These are phyloP conservation scores for Cercospora canescens DNA, from an alignment of 2,329 filamentous ascomycete species.

Conservation along the genomic window DNA sequence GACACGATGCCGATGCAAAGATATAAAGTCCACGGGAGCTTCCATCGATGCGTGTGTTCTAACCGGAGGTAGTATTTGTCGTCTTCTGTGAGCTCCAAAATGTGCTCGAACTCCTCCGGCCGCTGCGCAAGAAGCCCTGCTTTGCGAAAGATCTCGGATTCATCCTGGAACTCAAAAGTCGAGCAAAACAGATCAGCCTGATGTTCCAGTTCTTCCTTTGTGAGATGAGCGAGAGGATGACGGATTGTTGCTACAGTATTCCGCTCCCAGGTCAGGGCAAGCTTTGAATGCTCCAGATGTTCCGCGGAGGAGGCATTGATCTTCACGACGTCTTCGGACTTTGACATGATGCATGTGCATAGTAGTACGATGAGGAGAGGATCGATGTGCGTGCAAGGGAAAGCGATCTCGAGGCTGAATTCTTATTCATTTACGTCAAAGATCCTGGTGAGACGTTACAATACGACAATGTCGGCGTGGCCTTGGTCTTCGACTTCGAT, in stretches of 20 bases:
- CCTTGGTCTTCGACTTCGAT: background rate
- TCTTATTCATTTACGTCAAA: background rate
- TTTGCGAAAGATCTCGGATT: conserved; percentile 52
- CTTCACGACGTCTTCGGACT: background rate
- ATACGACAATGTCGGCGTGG: background rate
- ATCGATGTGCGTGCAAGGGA: background rate
- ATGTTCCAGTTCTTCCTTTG: conserved; percentile 9
- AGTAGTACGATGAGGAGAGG: background rate
- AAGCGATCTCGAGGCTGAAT: background rate
- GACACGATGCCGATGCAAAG: conserved; percentile 39
- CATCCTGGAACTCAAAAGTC: conserved; percentile 33
- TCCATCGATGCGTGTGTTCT: conserved; percentile 53
- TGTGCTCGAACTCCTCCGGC: conserved; percentile 49
- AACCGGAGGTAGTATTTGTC: conserved; percentile 45
- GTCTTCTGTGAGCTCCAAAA: conserved; percentile 48
- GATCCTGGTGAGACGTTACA: background rate
- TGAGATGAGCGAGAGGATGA: conserved; percentile 17
- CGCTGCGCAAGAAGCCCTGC: conserved; percentile 55
- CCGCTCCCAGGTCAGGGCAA: background rate
- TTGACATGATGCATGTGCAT: background rate
- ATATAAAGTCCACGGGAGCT: conserved; percentile 51
- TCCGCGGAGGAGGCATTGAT: conserved; percentile 3
- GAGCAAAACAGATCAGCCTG: conserved; percentile 19
- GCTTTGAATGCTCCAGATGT: conserved; percentile 12
- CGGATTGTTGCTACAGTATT: conserved; percentile 13